Conservation (phyloP, 2,329 filamentous ascomycete genomes). For the Fusarium mundagurra region DNA sequence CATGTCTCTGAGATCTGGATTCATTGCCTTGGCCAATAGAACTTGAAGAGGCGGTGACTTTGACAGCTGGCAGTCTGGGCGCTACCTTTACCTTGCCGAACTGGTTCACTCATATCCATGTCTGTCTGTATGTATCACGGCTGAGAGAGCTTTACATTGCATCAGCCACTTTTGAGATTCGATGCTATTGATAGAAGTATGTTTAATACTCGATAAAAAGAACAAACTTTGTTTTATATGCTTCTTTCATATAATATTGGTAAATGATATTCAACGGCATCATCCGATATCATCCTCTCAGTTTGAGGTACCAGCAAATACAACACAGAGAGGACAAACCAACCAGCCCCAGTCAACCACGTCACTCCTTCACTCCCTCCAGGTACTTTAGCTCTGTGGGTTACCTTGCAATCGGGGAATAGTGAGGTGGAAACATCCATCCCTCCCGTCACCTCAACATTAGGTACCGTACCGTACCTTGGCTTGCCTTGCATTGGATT, state of each 20-base stretch:
- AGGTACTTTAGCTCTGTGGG: conserved; percentile 17
- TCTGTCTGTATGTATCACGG: not conserved
- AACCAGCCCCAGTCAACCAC: conserved; percentile 36
- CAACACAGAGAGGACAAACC: conserved; percentile 11
- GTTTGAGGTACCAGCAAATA: conserved; percentile 4
- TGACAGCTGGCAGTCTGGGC: conserved; percentile 37
- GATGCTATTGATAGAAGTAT: not conserved
- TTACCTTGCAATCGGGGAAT: conserved; percentile 33
- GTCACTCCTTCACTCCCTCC: conserved; percentile 34
- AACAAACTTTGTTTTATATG: not conserved
- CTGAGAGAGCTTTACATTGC: not conserved
- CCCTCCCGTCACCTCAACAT: not conserved
- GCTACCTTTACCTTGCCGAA: conserved; percentile 11
- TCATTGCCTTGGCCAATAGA: conserved; percentile 20
- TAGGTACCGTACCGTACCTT: not conserved
- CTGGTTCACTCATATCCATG: conserved; percentile 12
- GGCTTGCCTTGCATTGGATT: not conserved
- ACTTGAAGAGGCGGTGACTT: conserved; percentile 20
- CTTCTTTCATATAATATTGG: not conserved
- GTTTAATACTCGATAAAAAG: not conserved
- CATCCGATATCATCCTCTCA: not conserved
- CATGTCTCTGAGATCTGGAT: conserved; percentile 4
- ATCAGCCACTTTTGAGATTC: conserved; percentile 15
- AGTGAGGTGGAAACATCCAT: conserved; percentile 33
- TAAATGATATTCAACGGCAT: not conserved